Evolutionary conservation across 2,329 filamentous ascomycete genomes (phyloP).

Genomic region (Akanthomyces dipterigenus): DNA sequence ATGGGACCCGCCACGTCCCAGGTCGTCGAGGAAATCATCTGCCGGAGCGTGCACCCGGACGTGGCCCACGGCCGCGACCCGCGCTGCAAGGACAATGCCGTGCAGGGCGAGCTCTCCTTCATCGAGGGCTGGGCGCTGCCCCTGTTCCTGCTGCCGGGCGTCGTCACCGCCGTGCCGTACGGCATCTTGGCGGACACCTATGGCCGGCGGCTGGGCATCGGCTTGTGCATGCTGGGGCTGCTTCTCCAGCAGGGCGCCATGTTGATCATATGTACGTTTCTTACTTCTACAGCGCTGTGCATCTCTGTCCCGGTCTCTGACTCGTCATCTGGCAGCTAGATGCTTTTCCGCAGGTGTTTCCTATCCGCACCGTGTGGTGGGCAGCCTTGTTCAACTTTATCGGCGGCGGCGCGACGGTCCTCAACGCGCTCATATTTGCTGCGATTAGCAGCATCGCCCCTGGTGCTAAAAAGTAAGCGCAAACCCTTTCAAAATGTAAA

Average conservation of each 20-base stretch:
- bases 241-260: not conserved
- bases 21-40: not conserved
- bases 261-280: not conserved
- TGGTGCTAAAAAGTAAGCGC: no score
- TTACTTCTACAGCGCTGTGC: no score
- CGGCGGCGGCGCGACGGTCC: slow-evolving; percentile 1
- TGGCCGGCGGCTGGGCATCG: not conserved
- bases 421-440: not conserved
- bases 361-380: not conserved
- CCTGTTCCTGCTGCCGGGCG: not conserved
- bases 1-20: no score
- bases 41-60: not conserved
- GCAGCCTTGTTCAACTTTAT: not conserved
- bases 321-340: not conserved
- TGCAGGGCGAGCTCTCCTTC: not conserved
- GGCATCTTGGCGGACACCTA: slow-evolving; percentile 1
- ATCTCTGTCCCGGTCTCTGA: no score
- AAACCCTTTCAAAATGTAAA: no score
- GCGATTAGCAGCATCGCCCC: not conserved
- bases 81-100: slow-evolving; percentile 1
- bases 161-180: slow-evolving; percentile 2
- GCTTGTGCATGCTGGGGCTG: not conserved
- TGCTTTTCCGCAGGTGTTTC: not conserved
- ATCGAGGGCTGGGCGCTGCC: not conserved
- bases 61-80: not conserved